Base-by-base conservation (phyloP, 1,284 basidiomycete species). In the Ustilago hordei region DNA sequence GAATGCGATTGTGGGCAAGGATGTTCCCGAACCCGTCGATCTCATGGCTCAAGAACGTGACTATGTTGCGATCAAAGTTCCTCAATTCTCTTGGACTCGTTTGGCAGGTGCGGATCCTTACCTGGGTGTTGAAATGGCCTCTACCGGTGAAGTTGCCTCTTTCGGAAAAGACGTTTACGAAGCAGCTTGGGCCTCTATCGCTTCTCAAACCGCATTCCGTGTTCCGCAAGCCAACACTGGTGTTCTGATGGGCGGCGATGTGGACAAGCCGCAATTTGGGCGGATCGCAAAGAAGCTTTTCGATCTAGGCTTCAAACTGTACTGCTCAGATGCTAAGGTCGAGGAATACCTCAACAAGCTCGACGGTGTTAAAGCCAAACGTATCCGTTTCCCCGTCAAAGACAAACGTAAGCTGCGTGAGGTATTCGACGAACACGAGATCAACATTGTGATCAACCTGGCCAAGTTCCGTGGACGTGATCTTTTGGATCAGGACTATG, bases 71-170 rank as follows among this genome's bases (percentile, higher is more conserved):
- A 94, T 99, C 90, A 99, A 99, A 89, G 95, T 98, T 58, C 92
- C 97, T 6, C 96, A 97, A 85, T 99, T 99, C 90, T 96, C 94
- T 9, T 99, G 95, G 95, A 98, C 95, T 55, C 92, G 96, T 75
- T 87, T 99, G 52, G 89, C 88, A 17, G 95, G 95, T 73, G 95
- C 96, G 17, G 96, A 98, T 88, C 97, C 96, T 36, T 97, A 96
- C 91, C 89, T 98, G 64, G 95, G 95, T 72, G 95, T 97, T 73
- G 93, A 98, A 89, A 99, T 99, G 97, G 95, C 96, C 0, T 95
- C 93, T 82, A 99, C 97, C 7, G 97, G 96, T 63, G 96, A 99
- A 87, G 95, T 99, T 23, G 97, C 97, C n/a, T 92, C 93, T 77
- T 99, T 99, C 86, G 97, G 96, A 54, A 91, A 91, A 84, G 93